phyloP scores from a whole-genome alignment of 495 filamentous ascomycete genomes.

The Achaetomiella virescens region DNA sequence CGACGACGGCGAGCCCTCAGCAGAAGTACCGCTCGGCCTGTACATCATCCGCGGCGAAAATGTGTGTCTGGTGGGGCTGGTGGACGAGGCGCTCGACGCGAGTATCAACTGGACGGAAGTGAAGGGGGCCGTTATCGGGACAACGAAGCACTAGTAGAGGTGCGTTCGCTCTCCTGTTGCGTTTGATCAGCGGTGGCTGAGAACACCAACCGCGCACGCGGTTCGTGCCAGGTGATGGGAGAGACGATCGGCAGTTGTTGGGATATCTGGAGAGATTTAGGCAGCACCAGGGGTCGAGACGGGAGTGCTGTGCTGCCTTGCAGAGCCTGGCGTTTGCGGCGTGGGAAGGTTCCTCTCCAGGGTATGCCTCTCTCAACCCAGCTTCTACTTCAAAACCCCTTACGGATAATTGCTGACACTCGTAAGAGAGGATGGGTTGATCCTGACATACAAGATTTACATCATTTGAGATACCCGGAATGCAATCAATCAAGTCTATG shows the following conservation, averaged over 20 bases:
- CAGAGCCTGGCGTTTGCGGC: background rate
- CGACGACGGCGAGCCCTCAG: constrained; percentile 76
- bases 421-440: background rate
- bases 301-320: background rate
- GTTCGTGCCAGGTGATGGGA: too few relatives aligned
- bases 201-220: too few relatives aligned
- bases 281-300: background rate
- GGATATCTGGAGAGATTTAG: background rate
- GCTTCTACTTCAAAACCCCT: background rate
- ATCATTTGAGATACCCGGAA: constrained; percentile 19
- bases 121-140: constrained; percentile 73
- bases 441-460: background rate
- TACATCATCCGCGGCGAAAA: constrained; percentile 94
- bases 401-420: constrained; percentile 16
- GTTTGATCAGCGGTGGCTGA: background rate
- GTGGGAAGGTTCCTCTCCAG: constrained; percentile 5
- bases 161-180: background rate
- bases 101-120: constrained; percentile 91
- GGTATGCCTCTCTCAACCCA: constrained; percentile 20
- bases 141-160: constrained; percentile 58
- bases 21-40: constrained; percentile 75
- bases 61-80: constrained; percentile 81
- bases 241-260: too few relatives aligned
- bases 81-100: constrained; percentile 80
- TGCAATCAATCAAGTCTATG: constrained; percentile 4